Percentiles rank a stretch among this genome's conserved stretches.
phyloP scores from a whole-genome alignment of 257 asterid genomes.

The Jacaranda copaia region DNA sequence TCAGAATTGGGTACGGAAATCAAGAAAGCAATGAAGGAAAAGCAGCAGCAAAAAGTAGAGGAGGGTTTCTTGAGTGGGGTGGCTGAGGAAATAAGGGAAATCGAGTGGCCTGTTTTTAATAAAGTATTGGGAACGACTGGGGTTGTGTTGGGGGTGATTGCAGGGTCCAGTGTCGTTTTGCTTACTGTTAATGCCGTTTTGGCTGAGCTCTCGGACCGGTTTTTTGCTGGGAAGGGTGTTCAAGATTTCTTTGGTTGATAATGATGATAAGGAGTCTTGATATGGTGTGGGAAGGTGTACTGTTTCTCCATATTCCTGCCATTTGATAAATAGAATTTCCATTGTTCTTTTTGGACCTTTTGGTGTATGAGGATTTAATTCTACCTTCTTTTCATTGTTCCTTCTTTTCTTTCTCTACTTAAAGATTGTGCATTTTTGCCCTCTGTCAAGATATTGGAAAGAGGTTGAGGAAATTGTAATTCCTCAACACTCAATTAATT shows the following conservation, averaged over 20 bases:
- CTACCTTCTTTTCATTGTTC: no score
- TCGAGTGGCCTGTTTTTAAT: slow-evolving; percentile 89
- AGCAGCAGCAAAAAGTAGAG: slow-evolving; percentile 45
- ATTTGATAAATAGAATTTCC: no score
- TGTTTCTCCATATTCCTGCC: no score
- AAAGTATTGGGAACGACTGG: slow-evolving; percentile 90
- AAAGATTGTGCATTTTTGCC: background rate
- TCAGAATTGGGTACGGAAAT: slow-evolving; percentile 72
- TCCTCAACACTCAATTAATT: no score
- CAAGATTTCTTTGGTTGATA: slow-evolving; percentile 88
- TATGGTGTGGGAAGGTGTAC: slow-evolving; percentile 10
- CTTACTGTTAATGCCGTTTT: slow-evolving; percentile 92
- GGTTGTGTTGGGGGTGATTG: slow-evolving; percentile 86
- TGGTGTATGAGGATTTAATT: no score
- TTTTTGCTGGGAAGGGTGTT: slow-evolving; percentile 83
- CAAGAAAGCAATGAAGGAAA: slow-evolving; percentile 74
- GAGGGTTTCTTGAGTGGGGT: slow-evolving; percentile 68
- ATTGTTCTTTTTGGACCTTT: no score
- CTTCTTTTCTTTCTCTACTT: background rate
- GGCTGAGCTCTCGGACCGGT: slow-evolving; percentile 85
- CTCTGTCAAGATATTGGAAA: no score
- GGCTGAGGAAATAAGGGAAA: slow-evolving; percentile 79
- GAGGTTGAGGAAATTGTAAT: no score
- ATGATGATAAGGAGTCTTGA: slow-evolving; percentile 16
- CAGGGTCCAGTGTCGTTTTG: slow-evolving; percentile 96